Percentiles rank a stretch among this genome's conserved stretches.
Evolutionary conservation across 1,284 basidiomycete species (phyloP).

Genomic region (Papiliotrema nemorosa): DNA sequence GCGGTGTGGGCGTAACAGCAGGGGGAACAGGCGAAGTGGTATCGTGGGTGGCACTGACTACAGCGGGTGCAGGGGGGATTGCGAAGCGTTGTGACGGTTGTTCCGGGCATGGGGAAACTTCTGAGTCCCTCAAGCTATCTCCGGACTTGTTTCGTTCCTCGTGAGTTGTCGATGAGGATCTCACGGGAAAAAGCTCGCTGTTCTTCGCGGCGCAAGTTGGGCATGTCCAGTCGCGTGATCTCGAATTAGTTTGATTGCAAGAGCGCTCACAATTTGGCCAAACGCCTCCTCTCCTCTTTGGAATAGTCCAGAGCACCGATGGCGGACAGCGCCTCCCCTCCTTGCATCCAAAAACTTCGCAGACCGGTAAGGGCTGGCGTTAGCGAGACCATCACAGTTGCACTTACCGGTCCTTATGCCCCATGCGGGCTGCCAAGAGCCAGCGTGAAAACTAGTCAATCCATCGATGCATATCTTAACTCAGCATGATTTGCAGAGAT

Average conservation of each 20-base stretch:
- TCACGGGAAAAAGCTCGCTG: conserved; percentile 51
- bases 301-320: conserved; percentile 85
- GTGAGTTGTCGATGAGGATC: not conserved
- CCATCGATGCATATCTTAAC: conserved; percentile 80
- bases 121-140: conserved; percentile 48
- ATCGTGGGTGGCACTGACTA: no score
- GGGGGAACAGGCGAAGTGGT: no score
- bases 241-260: conserved; percentile 15
- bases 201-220: conserved; percentile 69
- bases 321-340: conserved; percentile 82
- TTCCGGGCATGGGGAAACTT: not conserved
- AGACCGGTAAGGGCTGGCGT: conserved; percentile 76
- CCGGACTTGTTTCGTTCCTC: not conserved
- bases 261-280: conserved; percentile 67
- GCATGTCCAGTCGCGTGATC: conserved; percentile 74
- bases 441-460: conserved; percentile 66
- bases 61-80: no score
- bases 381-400: not conserved
- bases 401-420: conserved; percentile 80
- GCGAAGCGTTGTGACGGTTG: no score
- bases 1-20: no score
- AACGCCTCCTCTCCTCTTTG: conserved; percentile 68
- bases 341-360: conserved; percentile 85
- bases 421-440: conserved; percentile 91
- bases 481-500: conserved; percentile 13